Base-by-base conservation (phyloP, 306 rosid genomes). In the Cucurbita moschata region DNA sequence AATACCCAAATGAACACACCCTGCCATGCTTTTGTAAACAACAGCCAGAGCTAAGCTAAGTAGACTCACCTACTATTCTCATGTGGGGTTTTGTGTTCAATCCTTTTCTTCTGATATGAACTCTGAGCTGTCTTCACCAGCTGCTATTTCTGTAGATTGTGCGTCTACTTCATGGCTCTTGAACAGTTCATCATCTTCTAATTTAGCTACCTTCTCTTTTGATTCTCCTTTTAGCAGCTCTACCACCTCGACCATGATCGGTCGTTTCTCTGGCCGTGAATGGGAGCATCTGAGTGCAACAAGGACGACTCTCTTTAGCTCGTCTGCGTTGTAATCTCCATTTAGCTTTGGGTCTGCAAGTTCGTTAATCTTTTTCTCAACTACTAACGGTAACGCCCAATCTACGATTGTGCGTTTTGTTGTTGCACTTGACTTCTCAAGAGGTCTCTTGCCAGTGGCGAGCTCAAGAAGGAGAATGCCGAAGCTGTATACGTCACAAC, bases 381-480 rank as follows among this genome's bases (percentile, higher is more conserved):
- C 80, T 38, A 84, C 96, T 78, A 94, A 72, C 13, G 99, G 99
- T 61, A 94, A 84, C 0, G 96, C 99, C 99, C 99, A 94, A 64
- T 94, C 99, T 15, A 83, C 57, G 73, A 94, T 88, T 0, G 92
- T 64, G 57, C 88, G 95, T 81, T 86, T 89, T 76, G 77, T 23
- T 6, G 87, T 18, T 5, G 84, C n/a, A 46, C 65, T 80, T 55
- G 86, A 67, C 75, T 88, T 90, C 73, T 85, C 96, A 10, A 91
- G 84, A 55, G 99, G 99, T 73, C 80, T 94, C 87, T 76, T 86
- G 76, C 99, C 96, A 69, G 87, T 85, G 14, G 91, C 95, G n/a
- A 94, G 95, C 81, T 94, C 99, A 42, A 94, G 88, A 75, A 94
- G 84, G 55, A 94, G 99, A 77, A 94, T 85, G 64, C 99, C 99